Conservation (phyloP, 73 alveolate species). For the Uronychia setigera region DNA sequence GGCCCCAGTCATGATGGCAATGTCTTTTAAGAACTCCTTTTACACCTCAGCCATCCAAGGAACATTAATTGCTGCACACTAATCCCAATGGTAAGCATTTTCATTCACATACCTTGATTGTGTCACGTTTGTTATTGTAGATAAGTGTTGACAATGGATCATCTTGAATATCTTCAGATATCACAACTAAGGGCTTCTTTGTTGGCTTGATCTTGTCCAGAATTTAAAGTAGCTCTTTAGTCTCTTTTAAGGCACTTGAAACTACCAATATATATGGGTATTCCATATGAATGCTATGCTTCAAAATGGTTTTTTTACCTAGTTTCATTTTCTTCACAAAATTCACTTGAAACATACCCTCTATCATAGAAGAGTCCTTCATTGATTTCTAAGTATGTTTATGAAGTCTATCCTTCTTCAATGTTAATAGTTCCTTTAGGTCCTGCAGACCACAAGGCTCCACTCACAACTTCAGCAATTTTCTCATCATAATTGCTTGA, state of each 20-base stretch:
- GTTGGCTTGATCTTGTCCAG: constrained; percentile 62
- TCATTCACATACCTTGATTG: constrained; percentile 51
- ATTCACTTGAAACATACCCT: constrained; percentile 67
- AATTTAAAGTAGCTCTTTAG: constrained; percentile 59
- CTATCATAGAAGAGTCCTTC: constrained; percentile 62
- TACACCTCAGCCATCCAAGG: constrained; percentile 85
- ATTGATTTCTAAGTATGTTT: constrained; percentile 16
- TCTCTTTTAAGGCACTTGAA: constrained; percentile 49
- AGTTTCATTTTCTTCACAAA: constrained; percentile 9
- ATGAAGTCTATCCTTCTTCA: constrained; percentile 51
- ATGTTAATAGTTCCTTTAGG: constrained; percentile 61
- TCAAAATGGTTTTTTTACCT: neutral
- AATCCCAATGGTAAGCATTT: no score
- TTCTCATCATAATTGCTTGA: constrained; percentile 61
- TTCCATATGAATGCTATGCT: constrained; percentile 58
- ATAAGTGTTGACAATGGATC: constrained; percentile 76
- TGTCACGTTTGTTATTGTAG: constrained; percentile 70
- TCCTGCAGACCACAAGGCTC: constrained; percentile 47
- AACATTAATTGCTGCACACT: constrained; percentile 68
- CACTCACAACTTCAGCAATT: constrained; percentile 49
- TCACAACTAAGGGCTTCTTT: constrained; percentile 69
- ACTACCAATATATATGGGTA: constrained; percentile 72
- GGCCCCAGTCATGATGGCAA: constrained; percentile 76
- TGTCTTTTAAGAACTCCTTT: constrained; percentile 73
- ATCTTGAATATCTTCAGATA: constrained; percentile 78